phyloP scores from a whole-genome alignment of 371 early-diverging fungal species.

The Rhizopus arrhizus region DNA sequence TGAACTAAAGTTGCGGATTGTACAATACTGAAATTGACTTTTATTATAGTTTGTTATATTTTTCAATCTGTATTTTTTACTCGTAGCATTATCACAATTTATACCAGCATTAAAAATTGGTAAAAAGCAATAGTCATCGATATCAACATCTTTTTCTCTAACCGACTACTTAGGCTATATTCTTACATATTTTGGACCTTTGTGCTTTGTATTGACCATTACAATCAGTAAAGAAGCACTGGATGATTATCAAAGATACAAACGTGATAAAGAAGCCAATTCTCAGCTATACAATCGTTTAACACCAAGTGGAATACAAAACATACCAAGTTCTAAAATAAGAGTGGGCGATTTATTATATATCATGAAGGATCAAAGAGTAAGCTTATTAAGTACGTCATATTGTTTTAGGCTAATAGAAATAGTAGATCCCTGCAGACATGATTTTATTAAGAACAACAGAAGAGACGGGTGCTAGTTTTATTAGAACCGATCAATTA shows the following conservation, averaged over 20 bases:
- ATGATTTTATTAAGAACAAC: constrained; percentile 88
- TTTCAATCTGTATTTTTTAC: constrained; percentile 96
- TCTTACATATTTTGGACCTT: constrained; percentile 94
- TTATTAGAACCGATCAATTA: constrained; percentile 98
- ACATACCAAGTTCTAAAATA: constrained; percentile 83
- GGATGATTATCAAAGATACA: constrained; percentile 93
- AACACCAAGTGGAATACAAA: constrained; percentile 56
- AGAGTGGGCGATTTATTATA: constrained; percentile 93
- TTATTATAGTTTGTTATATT: constrained; percentile 83
- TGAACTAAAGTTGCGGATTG: neutral
- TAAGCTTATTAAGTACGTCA: constrained; percentile 26
- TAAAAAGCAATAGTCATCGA: constrained; percentile 16
- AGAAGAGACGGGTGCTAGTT: constrained; percentile 88
- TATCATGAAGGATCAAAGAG: constrained; percentile 89
- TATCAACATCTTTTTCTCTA: neutral
- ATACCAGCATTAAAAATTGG: constrained; percentile 86
- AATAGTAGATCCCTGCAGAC: constrained; percentile 81
- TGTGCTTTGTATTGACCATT: constrained; percentile 91
- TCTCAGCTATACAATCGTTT: constrained; percentile 77
- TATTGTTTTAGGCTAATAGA: neutral
- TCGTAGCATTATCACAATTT: constrained; percentile 95
- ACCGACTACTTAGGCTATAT: constrained; percentile 71
- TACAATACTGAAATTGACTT: neutral
- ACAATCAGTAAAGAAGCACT: constrained; percentile 96
- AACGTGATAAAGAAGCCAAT: constrained; percentile 94